Base-by-base conservation (phyloP, 495 filamentous ascomycete species). In the Neurospora discreta region DNA sequence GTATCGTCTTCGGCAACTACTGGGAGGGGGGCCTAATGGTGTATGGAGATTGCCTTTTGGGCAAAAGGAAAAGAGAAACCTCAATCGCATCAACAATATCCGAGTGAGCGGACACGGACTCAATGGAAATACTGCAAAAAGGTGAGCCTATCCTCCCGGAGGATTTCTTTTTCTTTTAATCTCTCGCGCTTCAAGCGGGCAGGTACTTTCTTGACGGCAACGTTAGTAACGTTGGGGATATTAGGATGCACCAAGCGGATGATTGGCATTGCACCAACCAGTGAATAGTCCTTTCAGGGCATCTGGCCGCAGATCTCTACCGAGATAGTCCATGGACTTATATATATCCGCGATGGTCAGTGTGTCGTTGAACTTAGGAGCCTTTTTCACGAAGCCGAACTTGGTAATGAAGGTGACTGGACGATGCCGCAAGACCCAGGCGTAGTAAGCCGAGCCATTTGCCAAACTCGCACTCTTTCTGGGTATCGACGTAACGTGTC, bases 371-470 rank as follows among this genome's bases (percentile, higher is more conserved):
- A 74, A 75, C 72, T 79, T 75, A 33, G 26, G 26, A 23, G 68
- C 78, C 78, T 39, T 73, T 0, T 75, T 65, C 73, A 79, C 72
- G 70, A 77, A 78, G 13, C 75, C 79, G 30, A 80, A 78, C 73
- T 75, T 75, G 38, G 75, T 72, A 72, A 76, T 79, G 74, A 85
- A 84, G 16, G 81, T 81, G 20, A n/a, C n/a, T n/a, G n/a, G n/a
- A 84, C 80, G 20, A 84, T 81, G 26, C 82, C 80, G 75, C 1
- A 83, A 78, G 44, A 85, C 83, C 69, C 84, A 85, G 2, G 79
- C 75, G 68, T 76, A 80, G 69, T 75, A 79, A 79, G 7, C 71
- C 44, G 3, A 79, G 72, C 76, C 76, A 80, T 18, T 80, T 75
- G 41, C 74, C 74, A 72, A 80, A 74, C 44, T 75, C 30, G 72